phyloP scores from a whole-genome alignment of 176 grass and related monocot species.

The Dendrocalamus sinicus region DNA sequence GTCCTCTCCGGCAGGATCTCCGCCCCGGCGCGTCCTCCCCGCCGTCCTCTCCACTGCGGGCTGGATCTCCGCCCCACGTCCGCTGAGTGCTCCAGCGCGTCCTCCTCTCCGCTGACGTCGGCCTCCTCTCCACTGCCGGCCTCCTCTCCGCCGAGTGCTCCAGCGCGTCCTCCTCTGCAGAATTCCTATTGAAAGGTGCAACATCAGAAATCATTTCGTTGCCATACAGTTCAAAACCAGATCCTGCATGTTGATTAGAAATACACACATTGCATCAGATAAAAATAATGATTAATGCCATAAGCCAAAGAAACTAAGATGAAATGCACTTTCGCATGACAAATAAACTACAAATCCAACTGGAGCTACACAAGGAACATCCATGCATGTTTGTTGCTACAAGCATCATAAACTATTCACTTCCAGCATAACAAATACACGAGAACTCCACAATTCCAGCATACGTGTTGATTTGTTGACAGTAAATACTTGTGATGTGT shows the following conservation, averaged over 20 bases:
- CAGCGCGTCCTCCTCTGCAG: slow-evolving; percentile 31
- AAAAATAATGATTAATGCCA: not conserved
- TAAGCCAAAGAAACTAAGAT: slow-evolving; percentile 17
- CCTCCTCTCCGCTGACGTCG: no score
- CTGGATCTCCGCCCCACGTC: no score
- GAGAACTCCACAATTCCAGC: no score
- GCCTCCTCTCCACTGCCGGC: no score
- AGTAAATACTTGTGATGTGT: no score
- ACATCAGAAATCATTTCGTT: slow-evolving; percentile 52
- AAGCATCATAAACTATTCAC: slow-evolving; percentile 2
- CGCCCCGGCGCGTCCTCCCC: no score
- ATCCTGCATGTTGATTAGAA: slow-evolving; percentile 43
- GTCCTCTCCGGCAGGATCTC: no score
- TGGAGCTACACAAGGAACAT: slow-evolving; percentile 5
- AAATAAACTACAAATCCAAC: slow-evolving; percentile 35
- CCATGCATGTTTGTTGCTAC: slow-evolving; percentile 2
- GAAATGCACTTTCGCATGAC: not conserved
- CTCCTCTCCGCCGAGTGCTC: no score
- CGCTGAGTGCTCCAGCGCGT: no score
- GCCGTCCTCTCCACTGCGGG: no score
- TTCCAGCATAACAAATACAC: no score
- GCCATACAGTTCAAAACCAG: slow-evolving; percentile 24
- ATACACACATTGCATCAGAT: slow-evolving; percentile 46
- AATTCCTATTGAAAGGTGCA: slow-evolving; percentile 49
- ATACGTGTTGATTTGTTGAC: no score